These are phyloP conservation scores for Neurospora crassa DNA, from an alignment of 2,329 filamentous ascomycete species.

Conservation along the genomic window DNA sequence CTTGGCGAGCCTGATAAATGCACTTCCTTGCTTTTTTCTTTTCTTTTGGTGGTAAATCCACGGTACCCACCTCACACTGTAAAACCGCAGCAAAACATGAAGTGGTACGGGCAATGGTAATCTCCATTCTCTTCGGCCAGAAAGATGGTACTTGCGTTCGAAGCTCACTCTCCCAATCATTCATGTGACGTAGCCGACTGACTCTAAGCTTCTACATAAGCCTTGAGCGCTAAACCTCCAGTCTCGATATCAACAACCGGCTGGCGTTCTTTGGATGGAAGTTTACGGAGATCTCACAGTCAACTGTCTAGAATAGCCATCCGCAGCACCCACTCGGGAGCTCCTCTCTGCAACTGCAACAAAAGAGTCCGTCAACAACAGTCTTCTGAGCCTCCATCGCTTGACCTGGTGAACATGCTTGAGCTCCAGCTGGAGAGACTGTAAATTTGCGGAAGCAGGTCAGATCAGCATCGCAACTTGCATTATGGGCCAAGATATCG, in stretches of 20 bases:
- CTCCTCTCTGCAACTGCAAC: conserved; percentile 10
- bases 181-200: no score
- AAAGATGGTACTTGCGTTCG: no score
- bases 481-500: not conserved
- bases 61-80: no score
- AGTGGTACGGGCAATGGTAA: no score
- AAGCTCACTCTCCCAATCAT: no score
- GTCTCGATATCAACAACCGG: conserved; percentile 10
- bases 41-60: no score
- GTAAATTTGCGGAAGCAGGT: not conserved
- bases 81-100: no score
- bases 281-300: not conserved
- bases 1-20: no score
- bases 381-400: conserved; percentile 18
- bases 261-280: conserved; percentile 8
- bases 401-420: conserved; percentile 21
- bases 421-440: conserved; percentile 24
- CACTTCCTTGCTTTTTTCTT: no score
- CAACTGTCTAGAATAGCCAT: not conserved
- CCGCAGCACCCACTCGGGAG: conserved; percentile 16
- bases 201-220: not conserved
- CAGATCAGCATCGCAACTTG: not conserved
- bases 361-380: not conserved
- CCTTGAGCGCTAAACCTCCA: not conserved
- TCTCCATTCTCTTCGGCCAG: no score